Base-by-base conservation (phyloP, 129 eudicot species). In the Pseudognaphalium luteoalbum region DNA sequence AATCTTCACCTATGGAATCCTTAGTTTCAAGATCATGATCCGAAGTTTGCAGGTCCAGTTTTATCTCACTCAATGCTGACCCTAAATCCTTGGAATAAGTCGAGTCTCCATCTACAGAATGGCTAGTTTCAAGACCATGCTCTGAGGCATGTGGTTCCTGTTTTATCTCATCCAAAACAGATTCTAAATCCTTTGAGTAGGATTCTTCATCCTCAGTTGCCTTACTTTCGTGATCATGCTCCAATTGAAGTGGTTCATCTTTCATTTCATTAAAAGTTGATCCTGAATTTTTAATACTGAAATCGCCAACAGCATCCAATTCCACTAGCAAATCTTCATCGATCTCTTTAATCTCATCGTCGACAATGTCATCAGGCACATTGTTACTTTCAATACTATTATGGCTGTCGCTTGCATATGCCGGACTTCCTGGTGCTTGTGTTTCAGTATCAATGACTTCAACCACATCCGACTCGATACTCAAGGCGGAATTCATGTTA, bases 301-400 rank as follows among this genome's bases (percentile, higher is more conserved):
- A 92, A 78, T 92, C 96, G 19, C 92, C 96, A 35, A 92, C 90
- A 34, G 81, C 78, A 78, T 92, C 98, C 78, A 90, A 73, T 83
- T 92, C 96, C 57, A 79, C 82, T 37, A 92, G 76, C 15, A 92
- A 82, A 57, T 28, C 74, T 78, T 92, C 96, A 76, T 86, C 97
- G 52, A 93, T 82, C 78, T 82, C 95, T 74, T 84, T 75, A 34
- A 89, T 69, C 75, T 83, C 95, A 71, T 86, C 83, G 33, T 85
- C 87, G 50, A 87, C 96, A 58, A 77, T 7, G 70, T 78, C 75
- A 61, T 78, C 74, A 25, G 75, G 79, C 70, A 29, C 41, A 65
- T 84, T 64, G 32, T 29, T 44, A 44, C 69, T 60, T 78, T 61
- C 81, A 50, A 39, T 22, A 73, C 80, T 74, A 39, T 44, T 44